Evolutionary conservation across 495 filamentous ascomycete genomes (phyloP).

Genomic region (Aspergillus sclerotioniger): DNA sequence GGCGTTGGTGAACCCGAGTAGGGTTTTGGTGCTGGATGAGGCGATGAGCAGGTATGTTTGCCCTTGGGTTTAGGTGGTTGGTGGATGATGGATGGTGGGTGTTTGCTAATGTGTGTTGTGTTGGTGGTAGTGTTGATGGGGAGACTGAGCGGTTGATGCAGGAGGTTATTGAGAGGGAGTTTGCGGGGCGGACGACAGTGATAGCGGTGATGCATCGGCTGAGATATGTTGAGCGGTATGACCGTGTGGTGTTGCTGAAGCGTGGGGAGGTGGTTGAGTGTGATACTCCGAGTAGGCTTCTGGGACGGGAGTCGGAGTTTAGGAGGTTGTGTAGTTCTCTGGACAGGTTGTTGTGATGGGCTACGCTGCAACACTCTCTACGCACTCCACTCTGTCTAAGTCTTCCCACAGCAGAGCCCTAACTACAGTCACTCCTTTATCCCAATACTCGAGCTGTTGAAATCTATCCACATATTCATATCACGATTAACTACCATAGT

Average conservation of each 20-base stretch:
- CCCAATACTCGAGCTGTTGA: too few relatives aligned
- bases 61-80: too few relatives aligned
- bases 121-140: constrained; percentile 29
- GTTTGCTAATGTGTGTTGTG: constrained; percentile 3
- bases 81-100: not conserved
- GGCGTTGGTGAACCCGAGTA: constrained; percentile 14
- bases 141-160: constrained; percentile 30
- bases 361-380: too few relatives aligned
- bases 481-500: too few relatives aligned
- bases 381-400: too few relatives aligned
- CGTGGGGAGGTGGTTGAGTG: constrained; percentile 26
- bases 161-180: constrained; percentile 21
- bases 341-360: too few relatives aligned
- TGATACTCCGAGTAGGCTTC: constrained; percentile 20
- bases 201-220: constrained; percentile 36
- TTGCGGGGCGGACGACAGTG: constrained; percentile 24
- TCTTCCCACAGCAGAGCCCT: too few relatives aligned
- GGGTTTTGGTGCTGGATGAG: constrained; percentile 29
- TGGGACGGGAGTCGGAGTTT: constrained; percentile 3
- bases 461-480: too few relatives aligned
- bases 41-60: constrained; percentile 27
- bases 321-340: not conserved
- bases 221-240: constrained; percentile 25
- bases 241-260: constrained; percentile 29
- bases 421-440: too few relatives aligned